Evolutionary conservation across 345 rosid species (phyloP).

Genomic region (Cardiospermum halicacabum): DNA sequence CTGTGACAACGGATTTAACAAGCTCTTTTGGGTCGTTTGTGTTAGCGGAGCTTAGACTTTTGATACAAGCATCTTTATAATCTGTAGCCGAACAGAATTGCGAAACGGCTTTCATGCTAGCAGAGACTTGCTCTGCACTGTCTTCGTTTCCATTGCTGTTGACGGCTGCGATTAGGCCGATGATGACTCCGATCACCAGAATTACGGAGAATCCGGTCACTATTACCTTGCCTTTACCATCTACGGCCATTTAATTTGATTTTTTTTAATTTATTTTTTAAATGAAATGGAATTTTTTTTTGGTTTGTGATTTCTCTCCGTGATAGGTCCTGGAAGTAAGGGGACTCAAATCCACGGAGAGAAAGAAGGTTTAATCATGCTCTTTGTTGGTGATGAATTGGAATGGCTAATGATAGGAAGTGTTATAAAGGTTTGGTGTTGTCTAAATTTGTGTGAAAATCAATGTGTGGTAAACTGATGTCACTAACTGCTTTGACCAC

Average conservation of each 20-base stretch:
- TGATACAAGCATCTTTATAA: slow-evolving; percentile 45
- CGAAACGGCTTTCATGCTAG: slow-evolving; percentile 33
- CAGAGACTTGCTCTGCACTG: slow-evolving; percentile 12
- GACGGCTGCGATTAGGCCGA: slow-evolving; percentile 30
- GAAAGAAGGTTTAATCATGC: not conserved
- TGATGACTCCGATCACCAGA: slow-evolving; percentile 39
- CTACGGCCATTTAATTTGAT: slow-evolving; percentile 18
- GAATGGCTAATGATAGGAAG: no score
- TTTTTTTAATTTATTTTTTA: not conserved
- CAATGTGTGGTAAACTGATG: no score
- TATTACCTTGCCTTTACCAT: slow-evolving; percentile 20
- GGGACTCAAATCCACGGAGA: slow-evolving; percentile 7
- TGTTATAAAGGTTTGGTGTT: no score
- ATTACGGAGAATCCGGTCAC: slow-evolving; percentile 37
- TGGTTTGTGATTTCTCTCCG: not conserved
- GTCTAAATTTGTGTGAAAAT: no score
- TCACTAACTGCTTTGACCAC: no score
- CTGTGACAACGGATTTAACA: slow-evolving; percentile 35
- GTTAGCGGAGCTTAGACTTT: slow-evolving; percentile 34
- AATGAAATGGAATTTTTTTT: no score
- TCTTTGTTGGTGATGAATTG: not conserved
- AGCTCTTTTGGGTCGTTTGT: slow-evolving; percentile 45
- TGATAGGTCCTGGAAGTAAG: not conserved
- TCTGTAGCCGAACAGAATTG: slow-evolving; percentile 40
- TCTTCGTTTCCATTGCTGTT: not conserved